phyloP scores from a whole-genome alignment of 2,329 filamentous ascomycete species.

The Huntiella abstrusa region DNA sequence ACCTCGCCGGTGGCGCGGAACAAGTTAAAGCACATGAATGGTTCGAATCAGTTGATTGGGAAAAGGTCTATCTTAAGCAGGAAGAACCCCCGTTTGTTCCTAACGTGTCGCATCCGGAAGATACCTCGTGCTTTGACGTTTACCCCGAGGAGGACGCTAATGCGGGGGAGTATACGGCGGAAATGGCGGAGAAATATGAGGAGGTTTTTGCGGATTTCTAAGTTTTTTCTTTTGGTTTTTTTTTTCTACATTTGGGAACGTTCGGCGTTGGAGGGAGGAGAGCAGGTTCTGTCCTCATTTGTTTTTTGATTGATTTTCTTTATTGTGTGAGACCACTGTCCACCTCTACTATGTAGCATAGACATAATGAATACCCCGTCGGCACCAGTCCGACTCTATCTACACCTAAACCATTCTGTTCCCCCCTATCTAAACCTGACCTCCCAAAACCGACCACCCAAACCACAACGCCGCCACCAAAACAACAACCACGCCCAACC shows the following conservation, averaged over 20 bases:
- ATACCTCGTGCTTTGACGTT: slow-evolving; percentile 64
- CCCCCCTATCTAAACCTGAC: neutral
- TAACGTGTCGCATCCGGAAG: slow-evolving; percentile 51
- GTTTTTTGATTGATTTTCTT: slow-evolving; percentile 1
- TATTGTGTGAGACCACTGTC: neutral
- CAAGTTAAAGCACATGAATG: slow-evolving; percentile 60
- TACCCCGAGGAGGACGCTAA: slow-evolving; percentile 60
- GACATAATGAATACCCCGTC: neutral
- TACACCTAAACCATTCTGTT: no score
- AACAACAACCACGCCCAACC: slow-evolving; percentile 25
- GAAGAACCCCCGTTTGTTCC: slow-evolving; percentile 54
- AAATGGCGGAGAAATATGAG: slow-evolving; percentile 52
- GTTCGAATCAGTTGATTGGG: slow-evolving; percentile 57
- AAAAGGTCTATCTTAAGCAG: slow-evolving; percentile 46
- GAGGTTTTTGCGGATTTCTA: slow-evolving; percentile 53
- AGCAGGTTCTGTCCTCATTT: neutral
- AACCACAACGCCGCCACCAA: slow-evolving; percentile 27
- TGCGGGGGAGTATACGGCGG: slow-evolving; percentile 47
- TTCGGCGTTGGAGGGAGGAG: neutral
- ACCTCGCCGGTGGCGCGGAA: slow-evolving; percentile 54
- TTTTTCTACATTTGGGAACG: neutral
- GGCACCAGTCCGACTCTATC: neutral
- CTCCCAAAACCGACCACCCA: slow-evolving; percentile 2
- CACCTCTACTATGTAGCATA: neutral
- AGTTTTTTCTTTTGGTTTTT: slow-evolving; percentile 10